Base-by-base conservation (phyloP, 2,329 filamentous ascomycete genomes). In the Lecanosticta acicola region DNA sequence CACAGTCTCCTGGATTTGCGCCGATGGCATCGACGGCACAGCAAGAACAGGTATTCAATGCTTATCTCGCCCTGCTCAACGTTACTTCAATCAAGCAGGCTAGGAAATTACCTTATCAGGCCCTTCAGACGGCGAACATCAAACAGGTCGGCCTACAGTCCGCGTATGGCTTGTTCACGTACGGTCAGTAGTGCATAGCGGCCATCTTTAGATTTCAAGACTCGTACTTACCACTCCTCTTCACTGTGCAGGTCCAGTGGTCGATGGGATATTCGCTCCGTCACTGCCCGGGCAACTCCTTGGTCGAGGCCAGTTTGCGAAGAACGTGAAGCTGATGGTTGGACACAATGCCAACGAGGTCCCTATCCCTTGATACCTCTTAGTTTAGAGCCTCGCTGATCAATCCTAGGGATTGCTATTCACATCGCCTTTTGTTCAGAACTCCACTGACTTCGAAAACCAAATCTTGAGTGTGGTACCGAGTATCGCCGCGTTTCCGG, bases 181-280 rank as follows among this genome's bases (percentile, higher is more conserved):
- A 65, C 39, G 66, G 72, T n/a, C n/a, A n/a, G n/a, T n/a, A n/a
- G n/a, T n/a, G n/a, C n/a, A n/a, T n/a, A n/a, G n/a, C n/a, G n/a
- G n/a, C n/a, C n/a, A n/a, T n/a, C n/a, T n/a, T n/a, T n/a, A n/a
- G n/a, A n/a, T n/a, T n/a, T n/a, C n/a, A n/a, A n/a, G n/a, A n/a
- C n/a, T n/a, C n/a, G n/a, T n/a, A n/a, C n/a, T n/a, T n/a, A n/a
- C n/a, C n/a, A n/a, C n/a, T n/a, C n/a, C n/a, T n/a, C n/a, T n/a
- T n/a, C n/a, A n/a, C n/a, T n/a, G n/a, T n/a, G n/a, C n/a, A n/a
- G n/a, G n/a, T 0, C 76, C 53, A 18, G 68, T 73, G 2, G 63
- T 67, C 3, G 76, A 79, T 53, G 73, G 73, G 1, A 62, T 61
- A n/a, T 76, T 77, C 53, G 69, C 69, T 0, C 71, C 75, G 1